Base-by-base conservation (phyloP, 1,139 yeast species). In the Pichia terricola region DNA sequence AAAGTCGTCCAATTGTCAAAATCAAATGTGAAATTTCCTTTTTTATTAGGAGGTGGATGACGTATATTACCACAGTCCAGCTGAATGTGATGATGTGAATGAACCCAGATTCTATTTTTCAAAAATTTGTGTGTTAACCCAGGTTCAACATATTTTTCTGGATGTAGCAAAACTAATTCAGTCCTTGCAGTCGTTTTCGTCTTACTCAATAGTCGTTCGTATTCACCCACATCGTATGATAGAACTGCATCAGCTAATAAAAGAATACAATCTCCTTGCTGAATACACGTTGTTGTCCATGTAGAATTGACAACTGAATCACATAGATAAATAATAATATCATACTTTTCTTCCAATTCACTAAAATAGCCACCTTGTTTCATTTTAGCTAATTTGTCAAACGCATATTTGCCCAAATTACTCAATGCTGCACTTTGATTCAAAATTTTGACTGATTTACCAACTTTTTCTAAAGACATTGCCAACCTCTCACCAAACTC, bases 241-340 rank as follows among this genome's bases (percentile, higher is more conserved):
- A 77, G 72, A 5, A 69, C 66, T 3, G 83, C 80, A 63, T 82
- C 84, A 0, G 89, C 91, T 25, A 83, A 60, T 11, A 84, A 62
- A 33, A 83, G 61, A 28, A 86, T 78, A 65, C 96, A 89, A 62
- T 91, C 98, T 10, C 96, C 97, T 62, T 89, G 97, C 5, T 94
- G 78, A 40, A 91, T 83, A 62, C 98, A 91, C 0, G 96, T 86
- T 8, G 79, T 75, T 0, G 96, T 87, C 98, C 98, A 91, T 32
- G 80, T 74, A 0, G 96, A 85, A 51, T 79, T 80, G 3, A 84
- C 77, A 1, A 85, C 73, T 0, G 96, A 80, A 56, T 91, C 97
- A 35, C 94, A 91, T 26, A 91, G 79, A 57, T 91, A 91, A 4
- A 91, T 77, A 5, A 91, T 83, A 3, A 89, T 83, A 55, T 89